phyloP scores from a whole-genome alignment of 2,329 filamentous ascomycete species.

The Pestalotiopsis sp. region DNA sequence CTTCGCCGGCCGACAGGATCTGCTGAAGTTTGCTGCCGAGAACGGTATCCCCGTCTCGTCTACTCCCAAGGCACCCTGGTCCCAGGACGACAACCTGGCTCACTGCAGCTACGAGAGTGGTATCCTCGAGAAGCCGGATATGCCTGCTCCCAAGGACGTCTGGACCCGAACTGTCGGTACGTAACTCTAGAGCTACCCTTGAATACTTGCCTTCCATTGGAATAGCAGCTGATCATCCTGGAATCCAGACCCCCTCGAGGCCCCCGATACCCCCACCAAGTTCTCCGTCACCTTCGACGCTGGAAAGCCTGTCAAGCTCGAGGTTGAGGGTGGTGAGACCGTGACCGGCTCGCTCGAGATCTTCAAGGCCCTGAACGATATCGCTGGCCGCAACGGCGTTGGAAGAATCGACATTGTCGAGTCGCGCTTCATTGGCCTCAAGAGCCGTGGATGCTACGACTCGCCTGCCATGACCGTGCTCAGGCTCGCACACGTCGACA shows the following conservation, averaged over 20 bases:
- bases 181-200: neutral
- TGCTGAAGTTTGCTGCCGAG: slow-evolving; percentile 69
- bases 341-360: slow-evolving; percentile 70
- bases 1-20: slow-evolving; percentile 62
- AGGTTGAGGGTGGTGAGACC: slow-evolving; percentile 48
- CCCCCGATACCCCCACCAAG: slow-evolving; percentile 69
- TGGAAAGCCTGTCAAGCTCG: slow-evolving; percentile 66
- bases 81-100: slow-evolving; percentile 57
- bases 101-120: slow-evolving; percentile 82
- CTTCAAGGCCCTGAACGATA: slow-evolving; percentile 70
- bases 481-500: slow-evolving; percentile 45
- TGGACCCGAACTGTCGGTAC: slow-evolving; percentile 68
- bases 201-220: neutral
- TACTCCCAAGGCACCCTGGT: slow-evolving; percentile 62
- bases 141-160: slow-evolving; percentile 73
- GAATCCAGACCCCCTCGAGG: slow-evolving; percentile 57
- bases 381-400: slow-evolving; percentile 72
- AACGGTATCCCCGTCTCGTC: slow-evolving; percentile 70
- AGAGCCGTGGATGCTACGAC: slow-evolving; percentile 59
- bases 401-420: slow-evolving; percentile 72
- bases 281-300: slow-evolving; percentile 73
- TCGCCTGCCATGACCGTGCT: slow-evolving; percentile 22
- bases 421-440: slow-evolving; percentile 52
- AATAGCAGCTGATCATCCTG: slow-evolving; percentile 24
- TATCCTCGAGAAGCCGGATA: slow-evolving; percentile 65